Base-by-base conservation (phyloP, 2,329 filamentous ascomycete genomes). In the Dactylellina parvicollis region DNA sequence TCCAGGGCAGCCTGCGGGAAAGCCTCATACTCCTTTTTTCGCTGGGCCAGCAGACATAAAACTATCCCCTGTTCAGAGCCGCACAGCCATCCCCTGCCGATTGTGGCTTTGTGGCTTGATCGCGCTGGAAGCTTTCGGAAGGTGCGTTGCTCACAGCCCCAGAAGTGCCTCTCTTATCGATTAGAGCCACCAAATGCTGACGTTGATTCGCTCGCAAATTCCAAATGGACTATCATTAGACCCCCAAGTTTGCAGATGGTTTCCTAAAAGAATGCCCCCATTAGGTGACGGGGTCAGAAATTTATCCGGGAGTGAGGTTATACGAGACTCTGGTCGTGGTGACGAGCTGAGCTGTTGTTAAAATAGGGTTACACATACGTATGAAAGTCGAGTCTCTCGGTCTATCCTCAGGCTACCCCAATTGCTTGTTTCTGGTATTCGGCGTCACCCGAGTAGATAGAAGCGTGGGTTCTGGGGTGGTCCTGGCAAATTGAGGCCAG, bases 141-240 rank as follows among this genome's bases (percentile, higher is more conserved):
- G 44, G 44, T 57, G 52, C 34, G 54, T 62, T 30, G 40, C 22
- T 50, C 66, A 71, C 56, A 71, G 66, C 67, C 67, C 38, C 61
- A 28, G 34, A 49, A 46, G 40, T 20, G 9, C 30, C 12, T 52
- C 24, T 24, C 57, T 72, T 72, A 72, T 72, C 67, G 67, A 72
- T 72, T 65, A 72, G 50, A 47, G 32, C 16, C 38, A 24, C 7
- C 30, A 24, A 56, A 47, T 60, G 54, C 56, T 50, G 56, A 55
- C 47, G 18, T 7, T 22, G 14, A 65, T 65, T 65, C 38, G 26
- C 24, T 36, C 30, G 24, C 55, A 18, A 30, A 46, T 32, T 54
- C 28, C n/a, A 20, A 16, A 47, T 46, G 38, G 28, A 16, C 44
- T 61, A 36, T 54, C 55, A 61, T 60, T 61, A 49, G 64, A 56